Evolutionary conservation across 768 basidiomycete species (phyloP), one percentile per base, ranked within the genome.

Genomic region (Lactifluus echinatus): DNA sequence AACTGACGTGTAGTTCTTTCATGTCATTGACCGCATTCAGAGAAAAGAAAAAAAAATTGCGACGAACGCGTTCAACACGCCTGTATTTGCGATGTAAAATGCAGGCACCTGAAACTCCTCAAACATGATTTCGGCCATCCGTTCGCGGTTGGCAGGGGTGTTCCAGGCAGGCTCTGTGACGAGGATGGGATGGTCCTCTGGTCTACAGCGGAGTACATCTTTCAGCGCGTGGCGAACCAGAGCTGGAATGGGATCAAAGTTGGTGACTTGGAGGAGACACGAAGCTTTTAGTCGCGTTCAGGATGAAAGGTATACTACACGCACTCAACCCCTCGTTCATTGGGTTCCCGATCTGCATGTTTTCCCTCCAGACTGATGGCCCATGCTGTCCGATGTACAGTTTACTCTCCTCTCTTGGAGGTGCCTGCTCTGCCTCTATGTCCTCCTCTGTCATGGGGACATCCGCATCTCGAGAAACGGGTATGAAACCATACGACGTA

Each of bases 121-220:
- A 66, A 98, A 98, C 84, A 96, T 89, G 46, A 96, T 88, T 73
- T 98, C 93, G 11, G 93, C 89, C 86, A 98, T 89, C 53, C 87
- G 80, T 74, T 98, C 93, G 58, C 95, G 76, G 67, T 96, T 92
- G n/a, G 84, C 84, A 21, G 84, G 76, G 0, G 92, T 90, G 68
- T 97, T 98, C 96, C 96, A 99, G 3, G 93, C 85, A 7, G 93
- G 88, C 69, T 99, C 96, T 0, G 96, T 97, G 8, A 93, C 81
- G 40, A 99, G 80, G 42, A 97, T 72, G 1, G 96, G 96, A 66
- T 96, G 94, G 64, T 97, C 92, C 4, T 84, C 73, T 3, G 90
- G 77, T 62, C 83, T 82, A 56, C 83, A 81, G 21, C 81, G 81
- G 77, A 97, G 85, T 39, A 87, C 80, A 55, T 92, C 83, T 50